A percentile compares a stretch with the other conserved stretches of the same genome.
Conservation (phyloP, 805 yeast genomes). For the Hanseniaspora osmophila region DNA sequence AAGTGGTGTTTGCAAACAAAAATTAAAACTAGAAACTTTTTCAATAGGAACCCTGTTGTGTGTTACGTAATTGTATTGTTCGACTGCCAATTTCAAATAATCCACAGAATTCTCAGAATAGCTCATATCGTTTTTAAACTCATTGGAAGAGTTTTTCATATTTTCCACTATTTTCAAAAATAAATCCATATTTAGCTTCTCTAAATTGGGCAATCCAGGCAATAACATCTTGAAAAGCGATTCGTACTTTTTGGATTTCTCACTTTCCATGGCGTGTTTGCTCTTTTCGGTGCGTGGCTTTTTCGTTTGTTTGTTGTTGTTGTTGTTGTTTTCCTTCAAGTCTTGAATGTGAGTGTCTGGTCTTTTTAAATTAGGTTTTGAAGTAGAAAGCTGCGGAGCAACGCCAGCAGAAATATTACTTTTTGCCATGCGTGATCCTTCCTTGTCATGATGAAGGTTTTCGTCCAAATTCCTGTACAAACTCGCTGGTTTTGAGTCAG, state of each 20-base stretch:
- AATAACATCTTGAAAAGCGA: constrained; percentile 13
- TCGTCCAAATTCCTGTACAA: too few species aligned
- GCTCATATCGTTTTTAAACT: background rate
- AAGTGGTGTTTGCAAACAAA: constrained; percentile 40
- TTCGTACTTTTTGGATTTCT: constrained; percentile 13
- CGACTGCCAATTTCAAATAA: constrained; percentile 2
- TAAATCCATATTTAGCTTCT: constrained; percentile 15
- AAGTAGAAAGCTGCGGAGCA: too few species aligned
- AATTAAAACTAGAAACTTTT: constrained; percentile 5
- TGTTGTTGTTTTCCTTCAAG: background rate
- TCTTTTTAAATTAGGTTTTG: too few species aligned
- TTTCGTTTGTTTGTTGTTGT: background rate
- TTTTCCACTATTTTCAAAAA: constrained; percentile 15
- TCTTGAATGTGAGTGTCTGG: too few species aligned
- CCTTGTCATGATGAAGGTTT: too few species aligned
- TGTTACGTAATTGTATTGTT: constrained; percentile 3
- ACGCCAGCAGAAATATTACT: too few species aligned
- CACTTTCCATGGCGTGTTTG: background rate
- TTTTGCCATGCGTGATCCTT: too few species aligned
- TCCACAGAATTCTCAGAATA: background rate
- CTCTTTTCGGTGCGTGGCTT: background rate
- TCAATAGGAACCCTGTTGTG: background rate
- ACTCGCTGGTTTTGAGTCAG: too few species aligned
- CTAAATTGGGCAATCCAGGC: constrained; percentile 18
- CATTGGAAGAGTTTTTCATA: constrained; percentile 14